phyloP scores from a whole-genome alignment of 1,284 basidiomycete genomes.

The Ustilago bromivora region DNA sequence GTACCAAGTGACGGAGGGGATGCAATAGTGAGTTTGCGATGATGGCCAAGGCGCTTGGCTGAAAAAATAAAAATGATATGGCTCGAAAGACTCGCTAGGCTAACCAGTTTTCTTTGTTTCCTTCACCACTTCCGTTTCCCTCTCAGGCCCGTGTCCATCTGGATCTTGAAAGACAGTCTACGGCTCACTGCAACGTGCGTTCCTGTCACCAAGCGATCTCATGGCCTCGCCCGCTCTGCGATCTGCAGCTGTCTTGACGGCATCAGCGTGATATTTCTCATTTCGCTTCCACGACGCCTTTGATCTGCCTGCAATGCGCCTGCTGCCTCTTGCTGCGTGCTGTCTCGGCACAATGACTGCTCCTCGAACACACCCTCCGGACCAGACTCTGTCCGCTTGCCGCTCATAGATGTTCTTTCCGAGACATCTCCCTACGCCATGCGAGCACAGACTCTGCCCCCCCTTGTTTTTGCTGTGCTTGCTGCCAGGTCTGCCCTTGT shows the following conservation, averaged over 20 bases:
- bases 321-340: neutral
- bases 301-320: slow-evolving; percentile 1
- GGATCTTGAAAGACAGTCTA: neutral
- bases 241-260: neutral
- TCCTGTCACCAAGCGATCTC: neutral
- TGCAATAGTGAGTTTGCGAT: neutral
- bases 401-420: slow-evolving; percentile 16
- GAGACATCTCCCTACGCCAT: slow-evolving; percentile 1
- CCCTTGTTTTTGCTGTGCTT: neutral
- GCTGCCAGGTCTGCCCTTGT: neutral
- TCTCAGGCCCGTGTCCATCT: neutral
- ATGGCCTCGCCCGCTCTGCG: neutral
- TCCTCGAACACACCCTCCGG: neutral
- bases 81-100: slow-evolving; percentile 28
- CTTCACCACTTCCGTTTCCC: neutral
- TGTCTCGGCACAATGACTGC: neutral
- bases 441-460: slow-evolving; percentile 4
- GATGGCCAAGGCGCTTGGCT: neutral
- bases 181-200: neutral
- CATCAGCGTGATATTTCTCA: neutral
- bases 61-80: slow-evolving; percentile 36
- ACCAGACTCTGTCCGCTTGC: neutral
- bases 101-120: neutral
- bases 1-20: neutral
- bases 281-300: neutral